Percentiles rank a stretch among this genome's conserved stretches.
Conservation (phyloP, 495 filamentous ascomycete species). For the Delitschia confertaspora region DNA sequence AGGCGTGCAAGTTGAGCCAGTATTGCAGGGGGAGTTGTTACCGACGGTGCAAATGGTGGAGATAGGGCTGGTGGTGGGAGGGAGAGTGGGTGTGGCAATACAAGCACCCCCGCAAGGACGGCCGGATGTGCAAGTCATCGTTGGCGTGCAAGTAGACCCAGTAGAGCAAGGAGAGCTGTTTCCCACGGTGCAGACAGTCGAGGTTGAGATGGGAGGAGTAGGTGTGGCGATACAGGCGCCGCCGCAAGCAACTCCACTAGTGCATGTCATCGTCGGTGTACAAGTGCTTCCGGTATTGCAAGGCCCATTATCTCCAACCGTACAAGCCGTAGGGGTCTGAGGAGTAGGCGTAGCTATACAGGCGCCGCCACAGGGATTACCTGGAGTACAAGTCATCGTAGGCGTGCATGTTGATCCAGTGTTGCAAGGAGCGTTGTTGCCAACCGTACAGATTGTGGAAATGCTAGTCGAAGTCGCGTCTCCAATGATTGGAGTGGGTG, state of each 20-base stretch:
- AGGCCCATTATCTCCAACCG: constrained; percentile 8
- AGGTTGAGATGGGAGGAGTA: neutral
- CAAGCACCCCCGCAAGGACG: neutral
- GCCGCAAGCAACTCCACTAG: neutral
- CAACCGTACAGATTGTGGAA: constrained; percentile 6
- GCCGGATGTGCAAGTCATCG: constrained; percentile 2
- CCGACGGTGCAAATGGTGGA: neutral
- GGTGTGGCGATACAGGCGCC: neutral
- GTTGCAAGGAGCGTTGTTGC: constrained; percentile 8
- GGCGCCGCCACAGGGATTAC: constrained; percentile 6
- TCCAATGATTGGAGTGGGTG: too few relatives aligned
- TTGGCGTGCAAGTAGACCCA: constrained; percentile 1
- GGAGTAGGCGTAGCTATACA: constrained; percentile 14
- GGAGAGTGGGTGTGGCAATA: neutral
- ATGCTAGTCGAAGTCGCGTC: neutral
- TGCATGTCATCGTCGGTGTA: constrained; percentile 7
- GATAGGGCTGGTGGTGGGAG: neutral
- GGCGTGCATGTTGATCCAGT: constrained; percentile 16
- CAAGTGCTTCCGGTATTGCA: constrained; percentile 5
- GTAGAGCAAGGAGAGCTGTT: neutral
- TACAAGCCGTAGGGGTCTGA: constrained; percentile 7
- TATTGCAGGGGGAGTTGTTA: neutral
- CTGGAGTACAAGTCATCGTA: constrained; percentile 15
- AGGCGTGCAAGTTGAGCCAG: constrained; percentile 4
- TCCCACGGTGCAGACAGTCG: constrained; percentile 1